Percentiles rank a stretch among this genome's conserved stretches.
These are phyloP conservation scores for Citrus reticulata DNA, from an alignment of 345 rosid species.

Conservation along the genomic window DNA sequence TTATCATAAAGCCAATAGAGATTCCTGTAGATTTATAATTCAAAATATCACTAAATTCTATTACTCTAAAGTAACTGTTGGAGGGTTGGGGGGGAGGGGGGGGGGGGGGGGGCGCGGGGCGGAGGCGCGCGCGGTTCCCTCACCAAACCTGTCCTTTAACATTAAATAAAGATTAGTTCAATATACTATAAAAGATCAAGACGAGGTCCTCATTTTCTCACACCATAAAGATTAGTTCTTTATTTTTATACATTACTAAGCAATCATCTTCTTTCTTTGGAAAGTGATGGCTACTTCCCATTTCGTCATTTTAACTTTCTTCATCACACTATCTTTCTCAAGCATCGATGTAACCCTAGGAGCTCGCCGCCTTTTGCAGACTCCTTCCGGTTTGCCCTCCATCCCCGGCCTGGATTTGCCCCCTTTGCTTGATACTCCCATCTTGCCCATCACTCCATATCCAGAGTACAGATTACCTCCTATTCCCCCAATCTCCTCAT, in stretches of 20 bases:
- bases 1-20: too few species aligned
- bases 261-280: background rate
- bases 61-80: too few species aligned
- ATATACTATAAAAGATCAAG: background rate
- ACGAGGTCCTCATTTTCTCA: background rate
- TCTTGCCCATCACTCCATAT: background rate
- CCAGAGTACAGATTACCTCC: background rate
- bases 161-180: background rate
- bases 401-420: background rate
- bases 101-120: too few species aligned
- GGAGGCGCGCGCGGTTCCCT: too few species aligned
- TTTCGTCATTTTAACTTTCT: background rate
- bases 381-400: background rate
- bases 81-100: too few species aligned
- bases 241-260: background rate
- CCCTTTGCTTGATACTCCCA: background rate
- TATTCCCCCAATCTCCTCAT: background rate
- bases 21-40: too few species aligned
- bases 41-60: too few species aligned
- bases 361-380: background rate
- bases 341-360: background rate
- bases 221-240: background rate
- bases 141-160: background rate
- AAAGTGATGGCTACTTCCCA: background rate
- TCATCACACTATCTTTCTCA: background rate